Conservation (phyloP, 1,284 basidiomycete genomes). For the Wolfiporia cocos region DNA sequence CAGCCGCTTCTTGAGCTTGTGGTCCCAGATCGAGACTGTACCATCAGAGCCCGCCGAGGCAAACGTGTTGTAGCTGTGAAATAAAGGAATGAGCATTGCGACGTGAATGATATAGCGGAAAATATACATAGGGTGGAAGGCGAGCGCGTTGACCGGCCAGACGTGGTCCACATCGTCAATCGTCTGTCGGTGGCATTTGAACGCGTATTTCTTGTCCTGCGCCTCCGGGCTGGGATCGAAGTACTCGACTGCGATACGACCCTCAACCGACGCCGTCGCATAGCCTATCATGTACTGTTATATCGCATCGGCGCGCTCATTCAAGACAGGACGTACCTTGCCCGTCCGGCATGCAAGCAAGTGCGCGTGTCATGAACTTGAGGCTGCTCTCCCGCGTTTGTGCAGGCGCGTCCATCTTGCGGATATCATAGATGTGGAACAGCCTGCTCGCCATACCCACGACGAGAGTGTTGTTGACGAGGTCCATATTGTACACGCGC, state of each 20-base stretch:
- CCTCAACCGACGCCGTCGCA: slow-evolving; percentile 91
- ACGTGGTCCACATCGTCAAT: slow-evolving; percentile 93
- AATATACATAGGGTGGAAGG: slow-evolving; percentile 83
- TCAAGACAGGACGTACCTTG: slow-evolving; percentile 49
- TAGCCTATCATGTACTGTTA: slow-evolving; percentile 54
- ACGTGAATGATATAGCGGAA: slow-evolving; percentile 2
- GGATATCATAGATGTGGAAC: slow-evolving; percentile 83
- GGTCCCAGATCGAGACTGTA: slow-evolving; percentile 94
- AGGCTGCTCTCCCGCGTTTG: slow-evolving; percentile 88
- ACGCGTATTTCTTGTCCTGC: slow-evolving; percentile 94
- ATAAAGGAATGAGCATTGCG: slow-evolving; percentile 1
- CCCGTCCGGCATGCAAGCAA: slow-evolving; percentile 90
- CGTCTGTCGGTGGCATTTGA: slow-evolving; percentile 93
- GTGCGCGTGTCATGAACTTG: slow-evolving; percentile 90
- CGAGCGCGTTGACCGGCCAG: slow-evolving; percentile 95
- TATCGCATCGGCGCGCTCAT: background rate
- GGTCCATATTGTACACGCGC: slow-evolving; percentile 79
- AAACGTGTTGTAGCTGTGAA: slow-evolving; percentile 82
- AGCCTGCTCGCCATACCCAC: slow-evolving; percentile 87
- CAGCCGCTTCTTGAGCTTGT: slow-evolving; percentile 92
- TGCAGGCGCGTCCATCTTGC: slow-evolving; percentile 65
- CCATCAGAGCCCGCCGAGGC: slow-evolving; percentile 92
- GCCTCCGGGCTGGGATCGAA: slow-evolving; percentile 76
- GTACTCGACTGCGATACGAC: slow-evolving; percentile 95
- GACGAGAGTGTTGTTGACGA: slow-evolving; percentile 70